Evolutionary conservation across 148 eudicot species (phyloP), one percentile per base, ranked within the genome.

Genomic region (Heliosperma pusillum): DNA sequence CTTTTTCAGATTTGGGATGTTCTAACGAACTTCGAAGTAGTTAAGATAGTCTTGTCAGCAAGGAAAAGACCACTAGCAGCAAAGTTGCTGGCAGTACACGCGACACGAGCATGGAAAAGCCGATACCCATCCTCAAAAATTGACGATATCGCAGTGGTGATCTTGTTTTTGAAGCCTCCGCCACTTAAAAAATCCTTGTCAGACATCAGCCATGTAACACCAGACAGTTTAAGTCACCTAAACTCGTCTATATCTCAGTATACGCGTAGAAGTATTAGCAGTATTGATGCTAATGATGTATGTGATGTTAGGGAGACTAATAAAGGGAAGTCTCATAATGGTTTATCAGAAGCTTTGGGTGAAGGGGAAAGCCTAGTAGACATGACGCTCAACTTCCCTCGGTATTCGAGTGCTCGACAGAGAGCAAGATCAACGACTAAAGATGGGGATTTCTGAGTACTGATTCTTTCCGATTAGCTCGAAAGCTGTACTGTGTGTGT

Each of bases 1-100:
- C 12, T 50, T 50, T 67, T 74, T 7, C 69, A 93, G 98, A 69
- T 91, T 45, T 93, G 98, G 98, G 98, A 94, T 72, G 98, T 83
- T n/a, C 68, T 94, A 63, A 80, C 95, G 64, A 94, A 94, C 83
- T 58, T 82, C 20, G 97, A 91, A 56, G 98, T 91, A 12, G 70
- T 91, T 44, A 81, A 82, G 57, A 87, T 90, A 21, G 87, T 94
- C 36, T 80, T 87, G 50, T 85, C 91, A 47, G 86, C 90, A 20
- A 89, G 76, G 67, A 88, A 81, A 53, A 76, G 97, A 68, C 88
- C 96, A 2, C 61, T 72, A 74, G 93, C 97, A 4, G 97, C 98
- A 5, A 91, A 84, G 79, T 66, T 86, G 63, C 58, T 94, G 42
- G 87, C 89, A 7, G 76, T 81, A 2, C 82, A 82, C 3, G 97